A percentile compares a stretch with the other conserved stretches of the same genome.
Conservation (phyloP, 176 grass and related monocot genomes). For the Oryza meridionalis region DNA sequence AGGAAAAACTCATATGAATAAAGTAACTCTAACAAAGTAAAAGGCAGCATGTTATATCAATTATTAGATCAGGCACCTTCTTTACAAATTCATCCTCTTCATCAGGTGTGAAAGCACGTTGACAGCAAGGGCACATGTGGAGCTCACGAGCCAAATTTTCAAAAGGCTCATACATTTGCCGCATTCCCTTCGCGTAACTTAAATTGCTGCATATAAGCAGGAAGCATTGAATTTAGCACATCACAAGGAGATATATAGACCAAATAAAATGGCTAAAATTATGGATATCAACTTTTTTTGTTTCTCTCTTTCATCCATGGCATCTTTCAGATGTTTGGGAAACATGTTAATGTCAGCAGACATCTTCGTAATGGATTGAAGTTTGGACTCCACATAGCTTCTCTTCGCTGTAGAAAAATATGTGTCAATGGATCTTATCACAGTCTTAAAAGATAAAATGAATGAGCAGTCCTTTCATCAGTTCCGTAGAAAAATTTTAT, state of each 20-base stretch:
- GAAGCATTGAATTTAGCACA: conserved; percentile 24
- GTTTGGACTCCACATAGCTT: conserved; percentile 66
- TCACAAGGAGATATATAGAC: conserved; percentile 4
- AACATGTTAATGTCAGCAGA: conserved; percentile 62
- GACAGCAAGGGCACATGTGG: conserved; percentile 90
- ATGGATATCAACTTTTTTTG: conserved; percentile 64
- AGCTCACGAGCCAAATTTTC: conserved; percentile 74
- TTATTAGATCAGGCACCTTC: conserved; percentile 58
- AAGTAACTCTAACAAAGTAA: conserved; percentile 24
- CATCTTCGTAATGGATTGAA: conserved; percentile 57
- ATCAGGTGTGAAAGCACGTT: conserved; percentile 81
- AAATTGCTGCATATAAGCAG: conserved; percentile 55
- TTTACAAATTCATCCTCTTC: conserved; percentile 88
- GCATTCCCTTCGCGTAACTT: conserved; percentile 75
- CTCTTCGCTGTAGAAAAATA: conserved; percentile 64
- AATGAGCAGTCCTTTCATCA: conserved; percentile 1
- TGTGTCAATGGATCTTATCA: conserved; percentile 17
- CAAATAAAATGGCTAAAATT: conserved; percentile 29
- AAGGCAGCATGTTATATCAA: conserved; percentile 6
- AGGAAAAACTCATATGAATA: conserved; percentile 11
- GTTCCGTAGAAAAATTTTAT: neutral
- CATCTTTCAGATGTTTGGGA: conserved; percentile 71
- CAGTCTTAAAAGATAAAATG: conserved; percentile 31
- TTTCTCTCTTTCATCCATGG: conserved; percentile 87
- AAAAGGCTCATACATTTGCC: conserved; percentile 85